phyloP scores from a whole-genome alignment of 805 yeast genomes.

The Ogataea neopini region DNA sequence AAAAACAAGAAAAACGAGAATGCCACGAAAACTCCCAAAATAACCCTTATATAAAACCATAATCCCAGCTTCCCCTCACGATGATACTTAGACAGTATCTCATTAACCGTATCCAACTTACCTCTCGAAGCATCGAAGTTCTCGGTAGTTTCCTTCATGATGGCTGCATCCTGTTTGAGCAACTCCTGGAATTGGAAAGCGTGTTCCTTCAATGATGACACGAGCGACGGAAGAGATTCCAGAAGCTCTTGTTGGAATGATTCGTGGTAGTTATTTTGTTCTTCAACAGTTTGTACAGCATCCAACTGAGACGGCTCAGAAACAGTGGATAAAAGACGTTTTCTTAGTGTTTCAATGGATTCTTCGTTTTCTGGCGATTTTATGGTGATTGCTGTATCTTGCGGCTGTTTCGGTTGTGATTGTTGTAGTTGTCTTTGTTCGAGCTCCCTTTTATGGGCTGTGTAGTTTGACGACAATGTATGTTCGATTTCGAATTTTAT shows the following conservation, averaged over 20 bases:
- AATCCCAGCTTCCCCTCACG: conserved; percentile 34
- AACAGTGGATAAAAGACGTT: conserved; percentile 30
- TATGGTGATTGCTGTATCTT: conserved; percentile 2
- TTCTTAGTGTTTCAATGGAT: conserved; percentile 30
- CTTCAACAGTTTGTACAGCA: conserved; percentile 23
- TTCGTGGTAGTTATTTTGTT: conserved; percentile 34
- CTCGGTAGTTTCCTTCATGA: conserved; percentile 36
- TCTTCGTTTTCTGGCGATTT: conserved; percentile 23
- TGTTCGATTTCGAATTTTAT: conserved; percentile 20
- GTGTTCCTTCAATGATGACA: conserved; percentile 31
- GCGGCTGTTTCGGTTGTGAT: background rate
- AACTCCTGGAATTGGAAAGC: conserved; percentile 36
- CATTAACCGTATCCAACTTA: conserved; percentile 30
- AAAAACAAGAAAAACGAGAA: conserved; percentile 30
- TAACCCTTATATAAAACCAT: conserved; percentile 35
- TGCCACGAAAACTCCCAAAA: conserved; percentile 23
- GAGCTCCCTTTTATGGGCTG: conserved; percentile 3
- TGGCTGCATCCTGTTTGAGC: conserved; percentile 34
- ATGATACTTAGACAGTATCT: conserved; percentile 31
- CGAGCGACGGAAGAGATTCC: conserved; percentile 35
- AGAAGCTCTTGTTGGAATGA: conserved; percentile 35
- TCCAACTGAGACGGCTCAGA: conserved; percentile 29
- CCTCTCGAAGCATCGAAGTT: conserved; percentile 35
- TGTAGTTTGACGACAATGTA: conserved; percentile 9
- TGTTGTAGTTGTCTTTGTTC: conserved; percentile 5